Conservation (phyloP, 176 grass and related monocot species). For the Alopecurus myosuroides region DNA sequence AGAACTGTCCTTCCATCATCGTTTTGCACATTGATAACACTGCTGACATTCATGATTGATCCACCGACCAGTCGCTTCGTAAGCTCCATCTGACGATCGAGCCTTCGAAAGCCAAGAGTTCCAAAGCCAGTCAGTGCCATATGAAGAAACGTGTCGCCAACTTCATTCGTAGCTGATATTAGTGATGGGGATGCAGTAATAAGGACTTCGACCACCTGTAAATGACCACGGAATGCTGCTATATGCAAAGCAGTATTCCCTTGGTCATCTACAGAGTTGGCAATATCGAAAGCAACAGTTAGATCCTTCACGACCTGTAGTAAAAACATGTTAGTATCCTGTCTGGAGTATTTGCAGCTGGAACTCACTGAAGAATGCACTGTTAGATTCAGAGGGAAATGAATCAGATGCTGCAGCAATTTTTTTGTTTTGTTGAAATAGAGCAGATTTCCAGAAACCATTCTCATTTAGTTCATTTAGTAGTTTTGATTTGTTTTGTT, state of each 20-base stretch:
- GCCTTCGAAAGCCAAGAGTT: conserved; percentile 75
- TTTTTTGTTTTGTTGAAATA: too few relatives aligned
- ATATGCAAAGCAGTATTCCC: conserved; percentile 83
- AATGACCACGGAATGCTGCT: conserved; percentile 75
- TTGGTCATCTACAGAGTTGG: conserved; percentile 53
- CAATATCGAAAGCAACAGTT: conserved; percentile 40
- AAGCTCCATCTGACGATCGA: conserved; percentile 83
- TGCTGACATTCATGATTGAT: conserved; percentile 41
- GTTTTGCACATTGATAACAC: conserved; percentile 64
- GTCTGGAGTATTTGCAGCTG: not conserved
- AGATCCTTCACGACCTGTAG: conserved; percentile 71
- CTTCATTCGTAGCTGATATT: conserved; percentile 48
- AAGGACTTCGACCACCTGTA: conserved; percentile 51
- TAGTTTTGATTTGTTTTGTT: not conserved
- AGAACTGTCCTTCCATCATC: conserved; percentile 70
- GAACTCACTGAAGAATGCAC: not conserved
- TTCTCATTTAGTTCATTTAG: not conserved
- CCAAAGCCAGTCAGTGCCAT: conserved; percentile 76
- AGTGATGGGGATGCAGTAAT: conserved; percentile 41
- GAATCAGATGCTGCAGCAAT: not conserved
- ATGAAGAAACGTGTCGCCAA: conserved; percentile 80
- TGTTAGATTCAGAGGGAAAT: not conserved
- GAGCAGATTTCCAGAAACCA: not conserved
- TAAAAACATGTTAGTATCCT: conserved; percentile 14
- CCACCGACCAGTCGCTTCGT: conserved; percentile 46